These are phyloP conservation scores for Aureobasidium sp. DNA, from an alignment of 2,329 filamentous ascomycete genomes.

Conservation along the genomic window DNA sequence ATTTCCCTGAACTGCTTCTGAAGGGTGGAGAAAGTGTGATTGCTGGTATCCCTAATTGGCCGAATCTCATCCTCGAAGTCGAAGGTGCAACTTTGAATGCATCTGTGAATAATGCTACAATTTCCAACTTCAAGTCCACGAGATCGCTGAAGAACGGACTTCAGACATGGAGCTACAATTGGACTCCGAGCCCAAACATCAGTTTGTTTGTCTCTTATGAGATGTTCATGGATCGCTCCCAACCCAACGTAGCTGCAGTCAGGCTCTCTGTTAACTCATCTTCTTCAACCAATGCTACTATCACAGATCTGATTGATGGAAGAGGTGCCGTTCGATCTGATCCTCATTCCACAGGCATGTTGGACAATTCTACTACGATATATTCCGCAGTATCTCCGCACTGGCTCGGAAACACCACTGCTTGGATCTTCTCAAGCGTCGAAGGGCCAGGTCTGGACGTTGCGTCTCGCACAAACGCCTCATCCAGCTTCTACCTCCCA, in stretches of 20 bases:
- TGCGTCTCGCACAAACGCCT: slow-evolving; percentile 36
- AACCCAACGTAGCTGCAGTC: slow-evolving; percentile 55
- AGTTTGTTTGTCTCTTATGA: slow-evolving; percentile 56
- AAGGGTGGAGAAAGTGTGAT: slow-evolving; percentile 66
- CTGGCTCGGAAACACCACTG: slow-evolving; percentile 56
- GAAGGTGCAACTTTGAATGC: slow-evolving; percentile 52
- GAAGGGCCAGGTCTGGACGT: slow-evolving; percentile 38
- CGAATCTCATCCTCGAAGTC: slow-evolving; percentile 51
- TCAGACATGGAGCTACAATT: slow-evolving; percentile 58
- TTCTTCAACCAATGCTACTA: slow-evolving; percentile 46
- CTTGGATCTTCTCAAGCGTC: slow-evolving; percentile 49
- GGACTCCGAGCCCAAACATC: slow-evolving; percentile 48
- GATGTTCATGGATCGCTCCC: slow-evolving; percentile 58
- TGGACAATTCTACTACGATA: slow-evolving; percentile 47
- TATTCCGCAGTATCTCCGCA: slow-evolving; percentile 58
- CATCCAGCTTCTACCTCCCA: slow-evolving; percentile 43
- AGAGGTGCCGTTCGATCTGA: slow-evolving; percentile 59
- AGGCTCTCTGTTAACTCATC: slow-evolving; percentile 52
- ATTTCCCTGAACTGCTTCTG: slow-evolving; percentile 62
- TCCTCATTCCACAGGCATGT: slow-evolving; percentile 49
- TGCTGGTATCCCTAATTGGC: slow-evolving; percentile 63
- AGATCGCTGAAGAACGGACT: slow-evolving; percentile 58
- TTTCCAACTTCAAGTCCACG: slow-evolving; percentile 54
- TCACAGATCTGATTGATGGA: slow-evolving; percentile 63
- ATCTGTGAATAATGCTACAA: slow-evolving; percentile 49